phyloP scores from a whole-genome alignment of 225 moss, liverwort and hornwort genomes.

The Neckera pumila region DNA sequence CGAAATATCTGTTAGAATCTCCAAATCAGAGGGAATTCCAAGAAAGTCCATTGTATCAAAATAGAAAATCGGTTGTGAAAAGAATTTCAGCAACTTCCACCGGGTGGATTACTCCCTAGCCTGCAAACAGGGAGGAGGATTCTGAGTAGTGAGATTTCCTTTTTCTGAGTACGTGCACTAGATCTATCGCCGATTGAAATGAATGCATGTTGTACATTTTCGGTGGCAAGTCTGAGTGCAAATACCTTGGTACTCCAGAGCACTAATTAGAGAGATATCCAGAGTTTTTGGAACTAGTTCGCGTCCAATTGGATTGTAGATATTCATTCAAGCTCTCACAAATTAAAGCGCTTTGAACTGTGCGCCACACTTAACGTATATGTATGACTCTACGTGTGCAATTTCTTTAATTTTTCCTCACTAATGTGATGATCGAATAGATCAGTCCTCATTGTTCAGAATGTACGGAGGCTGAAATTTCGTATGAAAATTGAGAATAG shows the following conservation, averaged over 20 bases:
- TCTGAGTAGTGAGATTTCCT: not conserved
- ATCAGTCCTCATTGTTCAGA: not conserved
- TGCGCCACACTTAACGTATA: not conserved
- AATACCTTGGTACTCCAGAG: not conserved
- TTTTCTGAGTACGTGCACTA: not conserved
- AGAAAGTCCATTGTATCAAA: no score
- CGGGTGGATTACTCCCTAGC: not conserved
- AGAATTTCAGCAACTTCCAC: no score
- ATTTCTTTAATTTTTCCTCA: not conserved
- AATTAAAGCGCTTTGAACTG: not conserved
- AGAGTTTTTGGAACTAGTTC: not conserved
- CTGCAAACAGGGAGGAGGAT: not conserved
- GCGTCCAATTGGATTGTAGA: not conserved
- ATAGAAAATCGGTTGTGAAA: no score
- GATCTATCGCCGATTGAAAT: not conserved
- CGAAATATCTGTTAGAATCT: no score
- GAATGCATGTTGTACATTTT: not conserved
- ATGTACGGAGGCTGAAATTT: not conserved
- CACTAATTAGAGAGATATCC: not conserved
- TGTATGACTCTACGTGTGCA: not conserved
- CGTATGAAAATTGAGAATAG: not conserved
- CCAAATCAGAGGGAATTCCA: no score
- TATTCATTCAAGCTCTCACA: not conserved
- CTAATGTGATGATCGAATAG: not conserved
- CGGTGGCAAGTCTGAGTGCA: not conserved